These are phyloP conservation scores for Hypomontagnella monticulosa DNA, from an alignment of 495 filamentous ascomycete genomes.

Conservation along the genomic window DNA sequence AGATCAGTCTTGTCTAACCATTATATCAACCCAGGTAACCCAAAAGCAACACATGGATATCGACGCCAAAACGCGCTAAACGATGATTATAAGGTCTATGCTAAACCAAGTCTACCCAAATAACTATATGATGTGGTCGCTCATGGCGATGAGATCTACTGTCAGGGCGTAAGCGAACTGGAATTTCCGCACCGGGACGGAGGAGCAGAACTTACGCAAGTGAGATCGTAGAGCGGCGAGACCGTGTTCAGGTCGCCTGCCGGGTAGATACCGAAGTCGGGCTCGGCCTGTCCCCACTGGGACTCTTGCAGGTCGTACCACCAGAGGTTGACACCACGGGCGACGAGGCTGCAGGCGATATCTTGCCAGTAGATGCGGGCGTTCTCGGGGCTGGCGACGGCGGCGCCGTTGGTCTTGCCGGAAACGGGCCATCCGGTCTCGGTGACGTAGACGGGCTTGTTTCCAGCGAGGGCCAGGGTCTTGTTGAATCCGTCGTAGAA, in stretches of 20 bases:
- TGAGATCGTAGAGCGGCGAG: slow-evolving; percentile 65
- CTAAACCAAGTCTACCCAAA: slow-evolving; percentile 13
- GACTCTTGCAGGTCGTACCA: slow-evolving; percentile 77
- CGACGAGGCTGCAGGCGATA: slow-evolving; percentile 70
- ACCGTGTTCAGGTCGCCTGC: slow-evolving; percentile 50
- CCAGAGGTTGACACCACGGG: slow-evolving; percentile 71
- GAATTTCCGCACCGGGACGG: neutral
- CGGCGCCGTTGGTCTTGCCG: slow-evolving; percentile 65
- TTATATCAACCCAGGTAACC: slow-evolving; percentile 15
- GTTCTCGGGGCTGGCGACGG: slow-evolving; percentile 68
- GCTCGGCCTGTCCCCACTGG: slow-evolving; percentile 61
- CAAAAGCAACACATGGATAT: slow-evolving; percentile 13
- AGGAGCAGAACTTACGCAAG: slow-evolving; percentile 49
- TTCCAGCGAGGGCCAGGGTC: slow-evolving; percentile 65
- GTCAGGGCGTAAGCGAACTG: no score
- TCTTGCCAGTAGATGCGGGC: slow-evolving; percentile 78
- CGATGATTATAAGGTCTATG: slow-evolving; percentile 25
- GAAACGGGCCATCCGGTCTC: slow-evolving; percentile 84
- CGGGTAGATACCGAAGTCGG: slow-evolving; percentile 68
- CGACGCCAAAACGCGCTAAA: slow-evolving; percentile 19
- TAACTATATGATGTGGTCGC: neutral
- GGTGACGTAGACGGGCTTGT: slow-evolving; percentile 81
- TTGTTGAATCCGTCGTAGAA: slow-evolving; percentile 68
- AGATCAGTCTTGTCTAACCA: slow-evolving; percentile 8
- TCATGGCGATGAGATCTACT: neutral